Evolutionary conservation across 2,329 filamentous ascomycete species (phyloP).

Genomic region (Microascus cirrosus): DNA sequence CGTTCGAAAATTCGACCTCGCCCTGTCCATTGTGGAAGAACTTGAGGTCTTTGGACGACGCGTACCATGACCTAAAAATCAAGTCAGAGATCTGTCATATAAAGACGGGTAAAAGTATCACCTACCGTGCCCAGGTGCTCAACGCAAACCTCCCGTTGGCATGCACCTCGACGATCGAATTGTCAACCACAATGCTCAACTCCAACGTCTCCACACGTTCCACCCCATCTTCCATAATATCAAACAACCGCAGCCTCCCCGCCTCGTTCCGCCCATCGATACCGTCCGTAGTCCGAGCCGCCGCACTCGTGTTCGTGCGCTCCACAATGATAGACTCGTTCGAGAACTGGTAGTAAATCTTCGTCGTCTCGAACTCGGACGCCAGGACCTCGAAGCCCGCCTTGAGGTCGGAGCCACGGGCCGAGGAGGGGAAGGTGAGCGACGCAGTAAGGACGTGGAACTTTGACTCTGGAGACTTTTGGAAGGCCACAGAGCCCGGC

Average conservation of each 20-base stretch:
- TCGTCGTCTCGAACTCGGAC: conserved; percentile 25
- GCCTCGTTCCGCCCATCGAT: conserved; percentile 23
- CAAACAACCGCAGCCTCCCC: conserved; percentile 26
- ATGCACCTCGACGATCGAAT: conserved; percentile 24
- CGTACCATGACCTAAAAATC: conserved; percentile 22
- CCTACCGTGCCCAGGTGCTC: conserved; percentile 30
- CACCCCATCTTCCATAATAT: conserved; percentile 16
- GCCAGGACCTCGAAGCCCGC: conserved; percentile 28
- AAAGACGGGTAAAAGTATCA: neutral
- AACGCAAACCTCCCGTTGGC: conserved; percentile 28
- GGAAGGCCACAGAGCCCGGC: neutral
- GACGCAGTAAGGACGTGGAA: conserved; percentile 25
- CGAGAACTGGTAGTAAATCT: conserved; percentile 31
- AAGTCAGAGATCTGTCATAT: conserved; percentile 9
- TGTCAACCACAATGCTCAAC: conserved; percentile 28
- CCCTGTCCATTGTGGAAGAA: conserved; percentile 22
- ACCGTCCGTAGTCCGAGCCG: conserved; percentile 22
- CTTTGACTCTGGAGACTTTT: conserved; percentile 15
- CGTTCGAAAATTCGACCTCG: conserved; percentile 18
- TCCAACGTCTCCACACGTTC: conserved; percentile 22
- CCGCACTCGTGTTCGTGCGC: conserved; percentile 26
- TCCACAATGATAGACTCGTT: conserved; percentile 30
- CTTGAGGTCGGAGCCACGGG: conserved; percentile 20
- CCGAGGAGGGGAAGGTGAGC: conserved; percentile 21
- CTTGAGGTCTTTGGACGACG: conserved; percentile 18